Conservation (phyloP, 2,329 filamentous ascomycete genomes). For the Bipolaris victoriae region DNA sequence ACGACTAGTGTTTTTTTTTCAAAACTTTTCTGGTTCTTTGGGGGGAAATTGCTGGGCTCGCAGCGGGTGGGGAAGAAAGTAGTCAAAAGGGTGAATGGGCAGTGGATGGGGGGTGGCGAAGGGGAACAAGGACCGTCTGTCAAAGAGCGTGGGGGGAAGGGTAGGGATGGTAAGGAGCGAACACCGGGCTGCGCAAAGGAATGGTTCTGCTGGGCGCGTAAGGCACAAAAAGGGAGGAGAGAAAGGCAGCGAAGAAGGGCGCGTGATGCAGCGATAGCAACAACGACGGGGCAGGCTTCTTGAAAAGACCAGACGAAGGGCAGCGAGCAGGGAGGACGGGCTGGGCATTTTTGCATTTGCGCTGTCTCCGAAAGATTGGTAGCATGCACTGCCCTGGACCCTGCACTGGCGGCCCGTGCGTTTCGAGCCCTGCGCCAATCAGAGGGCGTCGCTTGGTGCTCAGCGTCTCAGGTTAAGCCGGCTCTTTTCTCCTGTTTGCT, state of each 20-base stretch:
- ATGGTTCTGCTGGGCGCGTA: constrained; percentile 32
- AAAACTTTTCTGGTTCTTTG: constrained; percentile 12
- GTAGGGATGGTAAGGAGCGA: constrained; percentile 50
- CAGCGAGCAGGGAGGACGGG: constrained; percentile 13
- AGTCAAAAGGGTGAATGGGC: constrained; percentile 18
- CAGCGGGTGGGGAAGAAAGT: constrained; percentile 31
- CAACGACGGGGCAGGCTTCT: constrained; percentile 4
- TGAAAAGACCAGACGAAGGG: constrained; percentile 32
- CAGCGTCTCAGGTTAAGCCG: constrained; percentile 35
- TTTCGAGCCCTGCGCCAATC: constrained; percentile 28
- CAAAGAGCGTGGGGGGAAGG: constrained; percentile 46
- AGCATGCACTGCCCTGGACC: constrained; percentile 14
- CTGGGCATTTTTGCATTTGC: constrained; percentile 24
- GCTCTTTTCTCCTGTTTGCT: constrained; percentile 14
- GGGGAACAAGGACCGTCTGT: constrained; percentile 34
- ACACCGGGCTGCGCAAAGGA: constrained; percentile 45
- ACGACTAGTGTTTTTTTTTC: neutral
- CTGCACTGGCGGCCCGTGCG: constrained; percentile 13
- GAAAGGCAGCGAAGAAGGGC: constrained; percentile 29
- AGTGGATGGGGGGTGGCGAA: constrained; percentile 14
- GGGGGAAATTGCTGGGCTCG: constrained; percentile 31
- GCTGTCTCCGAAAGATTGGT: constrained; percentile 38
- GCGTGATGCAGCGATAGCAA: constrained; percentile 19
- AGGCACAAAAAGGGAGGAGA: constrained; percentile 32
- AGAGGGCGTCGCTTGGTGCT: constrained; percentile 18